These are phyloP conservation scores for Aspergillus novofumigatus DNA, from an alignment of 2,329 filamentous ascomycete species.

Conservation along the genomic window DNA sequence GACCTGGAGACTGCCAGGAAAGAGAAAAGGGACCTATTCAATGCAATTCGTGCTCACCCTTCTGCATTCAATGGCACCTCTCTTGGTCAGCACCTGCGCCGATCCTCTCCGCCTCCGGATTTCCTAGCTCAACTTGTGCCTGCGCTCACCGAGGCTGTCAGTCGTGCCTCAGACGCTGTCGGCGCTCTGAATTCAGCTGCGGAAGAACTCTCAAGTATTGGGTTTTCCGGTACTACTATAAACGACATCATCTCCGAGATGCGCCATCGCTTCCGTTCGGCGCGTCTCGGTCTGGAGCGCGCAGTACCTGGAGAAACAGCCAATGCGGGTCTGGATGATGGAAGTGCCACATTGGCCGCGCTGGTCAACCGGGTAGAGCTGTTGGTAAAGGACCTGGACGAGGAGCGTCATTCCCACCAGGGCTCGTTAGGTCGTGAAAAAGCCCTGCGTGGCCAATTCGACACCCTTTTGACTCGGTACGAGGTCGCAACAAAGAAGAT, in stretches of 20 bases:
- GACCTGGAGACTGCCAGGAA: constrained; percentile 38
- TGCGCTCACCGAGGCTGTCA: constrained; percentile 32
- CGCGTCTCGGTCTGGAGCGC: constrained; percentile 43
- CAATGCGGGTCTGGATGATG: constrained; percentile 34
- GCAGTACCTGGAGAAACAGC: constrained; percentile 42
- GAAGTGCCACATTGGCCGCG: constrained; percentile 37
- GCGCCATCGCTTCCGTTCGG: constrained; percentile 37
- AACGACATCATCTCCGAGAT: constrained; percentile 35
- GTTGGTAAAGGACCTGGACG: constrained; percentile 31
- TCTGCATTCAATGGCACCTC: constrained; percentile 19
- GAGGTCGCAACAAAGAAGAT: constrained; percentile 36
- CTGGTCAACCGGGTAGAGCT: constrained; percentile 37
- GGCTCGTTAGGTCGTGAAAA: constrained; percentile 36
- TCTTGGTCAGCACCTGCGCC: constrained; percentile 18
- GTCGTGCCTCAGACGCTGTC: constrained; percentile 37
- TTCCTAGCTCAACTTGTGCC: constrained; percentile 36
- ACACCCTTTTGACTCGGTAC: constrained; percentile 36
- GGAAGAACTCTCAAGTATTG: constrained; percentile 34
- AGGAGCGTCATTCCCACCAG: constrained; percentile 29
- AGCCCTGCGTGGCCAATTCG: constrained; percentile 43
- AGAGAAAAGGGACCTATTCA: constrained; percentile 39
- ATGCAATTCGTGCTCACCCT: constrained; percentile 33
- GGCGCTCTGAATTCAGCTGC: constrained; percentile 33
- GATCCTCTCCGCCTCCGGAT: constrained; percentile 34
- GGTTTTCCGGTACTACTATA: constrained; percentile 32